These are phyloP conservation scores for Astragalus membranaceus DNA, from an alignment of 306 rosid genomes.

Conservation along the genomic window DNA sequence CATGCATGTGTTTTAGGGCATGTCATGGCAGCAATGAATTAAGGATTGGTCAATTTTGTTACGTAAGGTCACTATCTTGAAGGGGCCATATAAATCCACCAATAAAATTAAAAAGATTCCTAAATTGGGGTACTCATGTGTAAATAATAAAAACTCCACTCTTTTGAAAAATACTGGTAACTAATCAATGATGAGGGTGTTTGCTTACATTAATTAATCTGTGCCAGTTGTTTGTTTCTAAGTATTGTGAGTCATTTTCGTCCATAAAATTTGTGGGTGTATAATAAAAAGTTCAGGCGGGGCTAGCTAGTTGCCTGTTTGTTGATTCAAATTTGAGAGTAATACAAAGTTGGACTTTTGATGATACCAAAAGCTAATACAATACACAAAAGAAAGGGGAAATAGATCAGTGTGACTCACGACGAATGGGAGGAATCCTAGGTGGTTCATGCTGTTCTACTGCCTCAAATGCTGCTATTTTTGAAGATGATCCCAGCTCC, in stretches of 20 bases:
- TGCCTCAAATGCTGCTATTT: slow-evolving; percentile 43
- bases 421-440: slow-evolving; percentile 77
- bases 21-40: slow-evolving; percentile 34
- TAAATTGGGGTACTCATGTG: slow-evolving; percentile 20
- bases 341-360: slow-evolving; percentile 1
- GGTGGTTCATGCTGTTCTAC: slow-evolving; percentile 54
- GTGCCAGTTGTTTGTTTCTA: not conserved
- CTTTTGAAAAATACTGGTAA: too few species aligned
- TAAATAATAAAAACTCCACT: not conserved
- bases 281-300: slow-evolving; percentile 4
- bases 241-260: not conserved
- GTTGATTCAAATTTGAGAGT: slow-evolving; percentile 1
- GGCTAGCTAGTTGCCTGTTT: not conserved
- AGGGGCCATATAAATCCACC: slow-evolving; percentile 34
- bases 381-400: not conserved
- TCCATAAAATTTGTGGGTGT: not conserved
- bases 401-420: slow-evolving; percentile 41
- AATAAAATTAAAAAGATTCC: slow-evolving; percentile 9
- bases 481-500: slow-evolving; percentile 66
- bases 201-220: not conserved
- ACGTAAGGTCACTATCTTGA: slow-evolving; percentile 56
- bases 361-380: not conserved
- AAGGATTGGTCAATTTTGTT: slow-evolving; percentile 40
- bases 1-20: slow-evolving; percentile 33
- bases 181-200: too few species aligned